A percentile compares a stretch with the other conserved stretches of the same genome.
These are phyloP conservation scores for Haplosporangium gracile DNA, from an alignment of 192 early-diverging fungal genomes.

Conservation along the genomic window DNA sequence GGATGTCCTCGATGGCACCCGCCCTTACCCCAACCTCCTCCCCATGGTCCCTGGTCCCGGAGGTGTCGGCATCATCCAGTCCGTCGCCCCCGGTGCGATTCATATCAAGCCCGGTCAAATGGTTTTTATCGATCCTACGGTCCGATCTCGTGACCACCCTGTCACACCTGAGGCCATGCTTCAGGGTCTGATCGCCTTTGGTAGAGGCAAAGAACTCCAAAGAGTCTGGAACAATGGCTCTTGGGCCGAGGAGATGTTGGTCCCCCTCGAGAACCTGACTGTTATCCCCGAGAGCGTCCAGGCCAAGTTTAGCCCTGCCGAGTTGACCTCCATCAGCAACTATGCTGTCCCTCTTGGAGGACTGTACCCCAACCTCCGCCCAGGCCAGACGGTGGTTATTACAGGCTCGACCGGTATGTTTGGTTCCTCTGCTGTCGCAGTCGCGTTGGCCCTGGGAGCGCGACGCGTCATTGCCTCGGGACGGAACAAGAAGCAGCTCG, in stretches of 20 bases:
- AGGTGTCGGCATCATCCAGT: constrained; percentile 37
- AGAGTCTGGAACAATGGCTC: constrained; percentile 39
- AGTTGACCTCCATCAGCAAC: constrained; percentile 20
- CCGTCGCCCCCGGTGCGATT: constrained; percentile 27
- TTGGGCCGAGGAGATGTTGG: constrained; percentile 39
- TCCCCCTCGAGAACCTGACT: constrained; percentile 44
- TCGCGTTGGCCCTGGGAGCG: constrained; percentile 51
- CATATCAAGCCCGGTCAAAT: constrained; percentile 40
- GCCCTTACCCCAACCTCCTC: constrained; percentile 30
- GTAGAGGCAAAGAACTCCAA: constrained; percentile 14
- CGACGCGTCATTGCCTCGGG: constrained; percentile 39
- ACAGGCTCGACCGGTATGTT: constrained; percentile 48
- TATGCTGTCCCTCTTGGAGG: constrained; percentile 47
- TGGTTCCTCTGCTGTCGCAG: constrained; percentile 30
- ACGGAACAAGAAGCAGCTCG: constrained; percentile 21
- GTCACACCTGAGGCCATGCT: constrained; percentile 32
- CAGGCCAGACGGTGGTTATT: constrained; percentile 49
- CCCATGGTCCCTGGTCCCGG: constrained; percentile 50
- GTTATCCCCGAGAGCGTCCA: constrained; percentile 32
- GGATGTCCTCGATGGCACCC: constrained; percentile 28
- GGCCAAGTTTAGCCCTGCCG: constrained; percentile 9
- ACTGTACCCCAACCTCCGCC: constrained; percentile 20
- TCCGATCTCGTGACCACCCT: constrained; percentile 52
- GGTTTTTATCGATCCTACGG: constrained; percentile 48
- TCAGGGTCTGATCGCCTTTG: constrained; percentile 41